These are phyloP conservation scores for Talaromyces verruculosus DNA, from an alignment of 2,329 filamentous ascomycete species.

Conservation along the genomic window DNA sequence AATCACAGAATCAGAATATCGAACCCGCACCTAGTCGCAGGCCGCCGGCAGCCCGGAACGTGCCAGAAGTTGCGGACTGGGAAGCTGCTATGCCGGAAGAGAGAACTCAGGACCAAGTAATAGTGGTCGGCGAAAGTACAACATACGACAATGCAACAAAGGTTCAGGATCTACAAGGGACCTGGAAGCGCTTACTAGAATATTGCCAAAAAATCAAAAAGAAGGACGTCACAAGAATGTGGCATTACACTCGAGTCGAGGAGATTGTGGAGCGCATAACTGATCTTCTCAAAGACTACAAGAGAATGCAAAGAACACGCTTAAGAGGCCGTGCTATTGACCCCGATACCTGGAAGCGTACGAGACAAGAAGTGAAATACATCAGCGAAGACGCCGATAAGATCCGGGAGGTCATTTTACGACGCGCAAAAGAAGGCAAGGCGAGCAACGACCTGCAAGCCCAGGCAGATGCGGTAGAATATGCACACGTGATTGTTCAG, in stretches of 20 bases:
- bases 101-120: not conserved
- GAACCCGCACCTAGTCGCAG: not conserved
- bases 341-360: constrained; percentile 3
- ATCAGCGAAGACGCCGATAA: constrained; percentile 6
- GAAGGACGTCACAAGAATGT: not conserved
- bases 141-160: constrained; percentile 14
- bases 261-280: constrained; percentile 5
- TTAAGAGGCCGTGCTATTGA: not conserved
- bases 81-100: not conserved
- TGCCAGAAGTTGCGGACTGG: constrained; percentile 11
- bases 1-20: not conserved
- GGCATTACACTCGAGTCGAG: not conserved
- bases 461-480: constrained; percentile 14
- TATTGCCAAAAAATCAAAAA: constrained; percentile 3
- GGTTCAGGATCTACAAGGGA: constrained; percentile 7
- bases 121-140: not conserved
- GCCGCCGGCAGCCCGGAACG: not conserved
- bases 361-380: not conserved
- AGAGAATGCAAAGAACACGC: constrained; percentile 16
- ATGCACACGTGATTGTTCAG: constrained; percentile 26
- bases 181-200: constrained; percentile 11
- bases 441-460: constrained; percentile 1
- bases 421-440: constrained; percentile 7
- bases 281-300: constrained; percentile 7
- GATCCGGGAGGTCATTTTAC: not conserved